Percentiles rank a stretch among this genome's conserved stretches.
phyloP scores from a whole-genome alignment of 192 early-diverging fungal species.

The Podila epicladia region DNA sequence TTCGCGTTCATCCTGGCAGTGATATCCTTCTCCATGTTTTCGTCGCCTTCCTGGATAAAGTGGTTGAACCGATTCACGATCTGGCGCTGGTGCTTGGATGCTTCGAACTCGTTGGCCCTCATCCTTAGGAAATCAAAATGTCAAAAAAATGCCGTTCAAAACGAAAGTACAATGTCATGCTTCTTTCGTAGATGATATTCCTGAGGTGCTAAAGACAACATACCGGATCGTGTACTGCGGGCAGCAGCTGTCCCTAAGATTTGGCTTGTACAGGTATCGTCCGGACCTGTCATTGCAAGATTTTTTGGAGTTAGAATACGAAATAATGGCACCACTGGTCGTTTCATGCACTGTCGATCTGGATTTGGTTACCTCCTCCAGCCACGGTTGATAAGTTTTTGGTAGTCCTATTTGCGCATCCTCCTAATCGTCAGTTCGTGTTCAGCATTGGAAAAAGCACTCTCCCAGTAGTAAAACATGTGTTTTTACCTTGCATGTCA shows the following conservation, averaged over 20 bases:
- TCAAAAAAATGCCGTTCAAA: neutral
- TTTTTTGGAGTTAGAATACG: neutral
- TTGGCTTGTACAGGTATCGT: constrained; percentile 79
- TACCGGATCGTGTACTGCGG: constrained; percentile 79
- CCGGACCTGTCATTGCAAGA: constrained; percentile 56
- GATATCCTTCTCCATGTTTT: constrained; percentile 42
- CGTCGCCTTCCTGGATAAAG: constrained; percentile 57
- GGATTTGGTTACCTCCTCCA: constrained; percentile 69
- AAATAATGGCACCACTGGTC: neutral
- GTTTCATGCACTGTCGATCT: neutral
- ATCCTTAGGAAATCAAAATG: constrained; percentile 41
- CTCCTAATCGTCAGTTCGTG: too few relatives aligned
- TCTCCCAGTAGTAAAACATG: neutral
- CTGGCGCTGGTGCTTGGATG: constrained; percentile 74
- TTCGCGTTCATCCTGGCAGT: constrained; percentile 5
- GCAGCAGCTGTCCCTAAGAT: constrained; percentile 73
- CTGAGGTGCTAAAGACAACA: neutral
- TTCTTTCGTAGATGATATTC: neutral
- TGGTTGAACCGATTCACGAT: constrained; percentile 70
- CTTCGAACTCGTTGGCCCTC: constrained; percentile 61
- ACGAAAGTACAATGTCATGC: neutral
- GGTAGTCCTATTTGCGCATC: constrained; percentile 58
- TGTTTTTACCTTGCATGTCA: constrained; percentile 53
- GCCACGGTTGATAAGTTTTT: constrained; percentile 75
- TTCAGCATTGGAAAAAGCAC: too few relatives aligned